Evolutionary conservation across 768 basidiomycete species (phyloP).

Genomic region (Mycena rosella): DNA sequence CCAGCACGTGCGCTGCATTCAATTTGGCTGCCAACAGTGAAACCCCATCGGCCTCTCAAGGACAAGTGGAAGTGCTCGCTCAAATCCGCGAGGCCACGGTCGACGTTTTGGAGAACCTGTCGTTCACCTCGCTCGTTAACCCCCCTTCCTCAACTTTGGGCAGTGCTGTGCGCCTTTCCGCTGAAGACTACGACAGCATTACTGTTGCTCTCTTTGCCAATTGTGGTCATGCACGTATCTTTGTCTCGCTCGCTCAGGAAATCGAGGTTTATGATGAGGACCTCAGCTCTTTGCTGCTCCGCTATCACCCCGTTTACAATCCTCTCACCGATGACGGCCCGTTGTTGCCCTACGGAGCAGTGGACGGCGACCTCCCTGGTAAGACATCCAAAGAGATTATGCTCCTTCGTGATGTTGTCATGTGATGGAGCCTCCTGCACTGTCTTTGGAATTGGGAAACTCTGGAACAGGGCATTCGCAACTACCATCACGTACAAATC

Average conservation of each 20-base stretch:
- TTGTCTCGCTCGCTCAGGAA: background rate
- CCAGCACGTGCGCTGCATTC: too few species aligned
- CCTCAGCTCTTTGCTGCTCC: background rate
- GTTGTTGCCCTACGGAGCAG: conserved; percentile 14
- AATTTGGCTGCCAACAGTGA: too few species aligned
- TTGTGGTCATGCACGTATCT: background rate
- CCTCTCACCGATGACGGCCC: conserved; percentile 13
- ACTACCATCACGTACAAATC: background rate
- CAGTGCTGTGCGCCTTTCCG: too few species aligned
- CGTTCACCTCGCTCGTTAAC: too few species aligned
- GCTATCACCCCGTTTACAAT: conserved; percentile 6
- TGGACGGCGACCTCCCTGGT: conserved; percentile 10
- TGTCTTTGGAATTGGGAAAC: background rate
- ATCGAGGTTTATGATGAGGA: conserved; percentile 5
- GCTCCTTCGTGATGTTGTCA: conserved; percentile 3
- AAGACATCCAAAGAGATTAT: conserved; percentile 1
- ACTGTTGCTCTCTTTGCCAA: background rate
- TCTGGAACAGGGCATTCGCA: background rate
- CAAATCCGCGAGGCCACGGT: too few species aligned
- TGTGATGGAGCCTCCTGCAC: conserved; percentile 5
- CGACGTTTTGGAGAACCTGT: too few species aligned
- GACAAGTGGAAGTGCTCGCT: too few species aligned
- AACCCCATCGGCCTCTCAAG: too few species aligned
- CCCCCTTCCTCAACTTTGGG: too few species aligned
- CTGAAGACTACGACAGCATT: conserved; percentile 3